Evolutionary conservation across 2,329 filamentous ascomycete species (phyloP), one percentile per base, ranked within the genome.

Genomic region (Emmonsiellopsis sp.): DNA sequence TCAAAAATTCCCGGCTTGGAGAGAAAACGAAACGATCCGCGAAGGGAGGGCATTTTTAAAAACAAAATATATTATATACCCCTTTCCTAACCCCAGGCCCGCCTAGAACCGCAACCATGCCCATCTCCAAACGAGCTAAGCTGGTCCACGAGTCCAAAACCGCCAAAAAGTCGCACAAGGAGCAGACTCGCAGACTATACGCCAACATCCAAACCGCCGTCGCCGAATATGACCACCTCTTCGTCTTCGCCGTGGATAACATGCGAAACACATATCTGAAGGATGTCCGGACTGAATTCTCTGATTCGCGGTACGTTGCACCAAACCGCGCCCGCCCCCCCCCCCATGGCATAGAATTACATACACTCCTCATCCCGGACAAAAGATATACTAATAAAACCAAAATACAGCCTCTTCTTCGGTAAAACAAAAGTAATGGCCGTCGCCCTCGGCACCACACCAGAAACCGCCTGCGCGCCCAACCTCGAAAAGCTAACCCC

Each of bases 351-450:
- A n/a, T n/a, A n/a, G n/a, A n/a, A n/a, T n/a, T 32, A 8, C 5
- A 21, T 21, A 17, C 3, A 17, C 21, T n/a, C n/a, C n/a, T n/a
- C n/a, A n/a, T n/a, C n/a, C n/a, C 13, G 10, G 31, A 43, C 21
- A 6, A 42, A 13, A 33, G 33, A 13, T 42, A 7, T n/a, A 9
- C 11, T 49, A 52, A 54, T 46, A 21, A 17, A 32, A 40, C 3
- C n/a, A 27, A 17, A 17, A 17, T 46, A 47, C 63, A 93, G 91
- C 63, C 77, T 98, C 69, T 97, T 97, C 83, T 97, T 96, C 74
- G 93, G 92, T 75, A 98, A 97, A 78, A 97, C 92, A 56, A 97
- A 97, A 76, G 91, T 98, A 71, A 97, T 97, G 90, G 85, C 88
- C 63, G 92, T 93, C 74, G 91, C 93, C 54, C 86, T 98, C 31